phyloP scores from a whole-genome alignment of 2,329 filamentous ascomycete species.

The Aspergillus novoparasiticus region DNA sequence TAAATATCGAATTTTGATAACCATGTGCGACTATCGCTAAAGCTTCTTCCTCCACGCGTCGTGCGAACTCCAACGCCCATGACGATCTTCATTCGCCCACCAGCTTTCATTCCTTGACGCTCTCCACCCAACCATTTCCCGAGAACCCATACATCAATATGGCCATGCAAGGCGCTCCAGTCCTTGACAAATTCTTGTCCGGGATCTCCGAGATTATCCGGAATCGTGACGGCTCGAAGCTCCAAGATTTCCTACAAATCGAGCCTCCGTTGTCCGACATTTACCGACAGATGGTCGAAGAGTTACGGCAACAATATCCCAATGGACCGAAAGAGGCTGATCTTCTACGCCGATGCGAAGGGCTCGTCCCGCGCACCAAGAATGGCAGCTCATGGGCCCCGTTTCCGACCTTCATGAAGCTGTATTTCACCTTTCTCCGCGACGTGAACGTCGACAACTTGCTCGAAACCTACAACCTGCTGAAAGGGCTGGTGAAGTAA shows the following conservation, averaged over 20 bases:
- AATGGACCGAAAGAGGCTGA: slow-evolving; percentile 57
- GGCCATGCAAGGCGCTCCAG: slow-evolving; percentile 53
- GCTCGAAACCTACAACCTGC: slow-evolving; percentile 71
- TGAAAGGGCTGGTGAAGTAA: slow-evolving; percentile 75
- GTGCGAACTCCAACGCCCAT: not conserved
- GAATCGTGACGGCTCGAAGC: slow-evolving; percentile 63
- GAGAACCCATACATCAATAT: slow-evolving; percentile 11
- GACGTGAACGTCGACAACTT: slow-evolving; percentile 78
- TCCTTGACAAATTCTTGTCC: slow-evolving; percentile 68
- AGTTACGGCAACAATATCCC: slow-evolving; percentile 66
- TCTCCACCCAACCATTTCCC: not conserved
- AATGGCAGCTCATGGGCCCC: slow-evolving; percentile 72
- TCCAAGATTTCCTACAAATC: slow-evolving; percentile 72
- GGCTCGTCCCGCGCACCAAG: slow-evolving; percentile 64
- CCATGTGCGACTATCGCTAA: not conserved
- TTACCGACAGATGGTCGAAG: slow-evolving; percentile 68
- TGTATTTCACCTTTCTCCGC: slow-evolving; percentile 79
- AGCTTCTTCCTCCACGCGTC: not conserved
- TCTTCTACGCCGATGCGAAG: slow-evolving; percentile 59
- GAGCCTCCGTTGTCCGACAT: slow-evolving; percentile 69
- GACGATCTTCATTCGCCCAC: not conserved
- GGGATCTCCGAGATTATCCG: slow-evolving; percentile 65
- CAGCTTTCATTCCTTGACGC: slow-evolving; percentile 6
- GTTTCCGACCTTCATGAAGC: slow-evolving; percentile 76
- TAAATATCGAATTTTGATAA: too few relatives aligned